A percentile compares a stretch with the other conserved stretches of the same genome.
phyloP scores from a whole-genome alignment of 139 green algal species.

The Ulvella scutata region DNA sequence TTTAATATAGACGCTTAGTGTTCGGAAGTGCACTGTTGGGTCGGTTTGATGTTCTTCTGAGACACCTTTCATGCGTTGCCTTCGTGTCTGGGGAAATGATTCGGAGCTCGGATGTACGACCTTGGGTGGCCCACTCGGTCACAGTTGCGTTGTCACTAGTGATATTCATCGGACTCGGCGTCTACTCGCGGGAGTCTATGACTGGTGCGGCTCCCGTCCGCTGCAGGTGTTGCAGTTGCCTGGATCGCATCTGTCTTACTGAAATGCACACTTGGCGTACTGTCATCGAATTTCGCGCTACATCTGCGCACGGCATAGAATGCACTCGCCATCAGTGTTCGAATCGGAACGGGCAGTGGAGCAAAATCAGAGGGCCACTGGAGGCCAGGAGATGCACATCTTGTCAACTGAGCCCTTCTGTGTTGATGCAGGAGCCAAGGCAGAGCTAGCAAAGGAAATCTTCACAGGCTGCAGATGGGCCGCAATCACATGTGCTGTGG shows the following conservation, averaged over 20 bases:
- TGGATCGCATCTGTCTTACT: neutral
- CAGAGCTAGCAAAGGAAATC: neutral
- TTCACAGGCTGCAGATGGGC: neutral
- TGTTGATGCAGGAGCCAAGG: neutral
- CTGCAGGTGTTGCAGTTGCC: neutral
- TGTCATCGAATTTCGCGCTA: neutral
- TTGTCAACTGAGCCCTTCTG: neutral
- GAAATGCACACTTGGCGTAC: neutral
- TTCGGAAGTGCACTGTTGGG: too few relatives aligned
- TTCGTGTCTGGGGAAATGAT: too few relatives aligned
- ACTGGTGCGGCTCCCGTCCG: neutral
- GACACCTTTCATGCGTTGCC: too few relatives aligned
- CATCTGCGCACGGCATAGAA: neutral
- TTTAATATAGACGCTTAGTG: too few relatives aligned
- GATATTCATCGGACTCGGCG: neutral
- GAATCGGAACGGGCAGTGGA: neutral
- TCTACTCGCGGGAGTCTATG: neutral
- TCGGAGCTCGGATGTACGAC: neutral
- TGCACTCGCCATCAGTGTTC: neutral
- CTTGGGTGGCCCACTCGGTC: neutral
- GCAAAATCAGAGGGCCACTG: neutral
- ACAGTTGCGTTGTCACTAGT: neutral
- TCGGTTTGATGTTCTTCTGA: too few relatives aligned
- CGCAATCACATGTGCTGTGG: neutral
- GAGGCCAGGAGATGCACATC: neutral